phyloP scores from a whole-genome alignment of 164 flowering plant species.

The Stephania yunnanensis region DNA sequence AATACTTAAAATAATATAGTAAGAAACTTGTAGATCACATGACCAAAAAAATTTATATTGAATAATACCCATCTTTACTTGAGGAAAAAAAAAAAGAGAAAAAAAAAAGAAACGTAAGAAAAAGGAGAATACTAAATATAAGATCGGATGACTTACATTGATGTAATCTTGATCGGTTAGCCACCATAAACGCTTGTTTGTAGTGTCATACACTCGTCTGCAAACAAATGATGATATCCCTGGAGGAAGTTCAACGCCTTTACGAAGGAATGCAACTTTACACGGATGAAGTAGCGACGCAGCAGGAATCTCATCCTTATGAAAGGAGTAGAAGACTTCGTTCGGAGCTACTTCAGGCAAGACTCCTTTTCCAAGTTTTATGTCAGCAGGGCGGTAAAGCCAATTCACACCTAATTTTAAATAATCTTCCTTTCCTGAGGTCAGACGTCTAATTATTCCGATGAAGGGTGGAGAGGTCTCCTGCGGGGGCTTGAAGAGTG shows the following conservation, averaged over 20 bases:
- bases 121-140: conserved; percentile 1
- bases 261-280: conserved; percentile 90
- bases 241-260: conserved; percentile 82
- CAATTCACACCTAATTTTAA: conserved; percentile 62
- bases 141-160: conserved; percentile 56
- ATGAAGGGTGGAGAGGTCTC: conserved; percentile 68
- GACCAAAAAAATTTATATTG: background rate
- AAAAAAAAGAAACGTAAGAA: background rate
- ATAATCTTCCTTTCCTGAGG: conserved; percentile 35
- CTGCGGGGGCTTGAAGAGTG: conserved; percentile 63
- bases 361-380: conserved; percentile 76
- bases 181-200: conserved; percentile 86
- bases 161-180: conserved; percentile 76
- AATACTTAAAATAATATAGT: background rate
- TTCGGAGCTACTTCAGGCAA: conserved; percentile 76
- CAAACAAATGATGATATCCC: conserved; percentile 86
- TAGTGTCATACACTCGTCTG: conserved; percentile 76
- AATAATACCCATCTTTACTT: background rate
- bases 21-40: background rate
- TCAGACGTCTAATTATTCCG: conserved; percentile 63
- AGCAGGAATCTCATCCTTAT: conserved; percentile 82
- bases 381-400: conserved; percentile 84
- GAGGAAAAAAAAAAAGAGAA: background rate
- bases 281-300: conserved; percentile 95
- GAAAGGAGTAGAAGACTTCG: conserved; percentile 89